Percentiles rank a stretch among this genome's conserved stretches.
phyloP scores from a whole-genome alignment of 257 asterid genomes.

The Schizonepeta tenuifolia region DNA sequence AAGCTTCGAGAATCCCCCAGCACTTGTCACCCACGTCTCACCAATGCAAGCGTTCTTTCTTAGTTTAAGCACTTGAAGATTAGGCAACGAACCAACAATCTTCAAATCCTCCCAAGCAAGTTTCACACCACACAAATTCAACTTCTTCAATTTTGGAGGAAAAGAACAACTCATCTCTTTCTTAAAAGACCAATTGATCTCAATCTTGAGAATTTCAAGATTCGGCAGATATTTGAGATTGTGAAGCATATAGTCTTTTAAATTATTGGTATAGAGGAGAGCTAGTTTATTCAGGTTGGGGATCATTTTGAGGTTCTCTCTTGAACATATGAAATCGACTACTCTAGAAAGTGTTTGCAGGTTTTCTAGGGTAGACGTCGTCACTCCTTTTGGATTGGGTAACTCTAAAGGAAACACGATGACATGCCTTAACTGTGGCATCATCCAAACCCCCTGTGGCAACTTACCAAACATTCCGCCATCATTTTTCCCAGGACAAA shows the following conservation, averaged over 20 bases:
- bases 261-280: not conserved
- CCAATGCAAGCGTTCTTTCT: too few relatives aligned
- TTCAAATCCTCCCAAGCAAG: not conserved
- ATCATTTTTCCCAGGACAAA: too few relatives aligned
- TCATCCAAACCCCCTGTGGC: too few relatives aligned
- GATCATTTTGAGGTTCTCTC: not conserved
- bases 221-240: not conserved
- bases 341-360: too few relatives aligned
- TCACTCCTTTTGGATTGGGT: too few relatives aligned
- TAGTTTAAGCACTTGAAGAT: too few relatives aligned
- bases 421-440: too few relatives aligned
- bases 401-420: too few relatives aligned
- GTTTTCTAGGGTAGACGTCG: too few relatives aligned
- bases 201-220: not conserved
- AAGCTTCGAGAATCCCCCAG: conserved; percentile 8
- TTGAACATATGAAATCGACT: too few relatives aligned
- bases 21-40: not conserved
- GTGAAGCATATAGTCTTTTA: not conserved
- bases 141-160: not conserved
- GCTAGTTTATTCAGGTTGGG: not conserved
- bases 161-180: not conserved
- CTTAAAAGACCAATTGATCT: not conserved
- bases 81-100: too few relatives aligned
- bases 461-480: too few relatives aligned
- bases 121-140: not conserved